Evolutionary conservation across 495 filamentous ascomycete species (phyloP).

Genomic region (Cetradonia linearis): DNA sequence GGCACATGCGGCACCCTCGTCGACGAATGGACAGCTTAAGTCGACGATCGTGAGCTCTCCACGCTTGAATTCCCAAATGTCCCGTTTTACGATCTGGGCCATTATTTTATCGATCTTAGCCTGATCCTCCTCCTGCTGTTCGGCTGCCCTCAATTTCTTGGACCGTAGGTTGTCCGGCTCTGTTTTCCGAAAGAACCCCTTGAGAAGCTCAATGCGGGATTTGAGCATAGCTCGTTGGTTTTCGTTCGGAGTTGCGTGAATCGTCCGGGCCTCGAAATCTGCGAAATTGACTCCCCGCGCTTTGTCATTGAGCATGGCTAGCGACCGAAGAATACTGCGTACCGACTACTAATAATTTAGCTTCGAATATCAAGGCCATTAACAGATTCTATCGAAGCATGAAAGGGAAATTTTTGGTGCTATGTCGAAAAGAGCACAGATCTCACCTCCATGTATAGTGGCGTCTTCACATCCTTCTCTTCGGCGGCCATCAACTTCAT

Average conservation of each 20-base stretch:
- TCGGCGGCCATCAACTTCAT: constrained; percentile 57
- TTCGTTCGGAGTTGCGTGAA: constrained; percentile 23
- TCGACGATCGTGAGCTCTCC: constrained; percentile 63
- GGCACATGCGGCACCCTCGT: constrained; percentile 52
- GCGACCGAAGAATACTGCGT: constrained; percentile 46
- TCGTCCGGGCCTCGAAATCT: constrained; percentile 33
- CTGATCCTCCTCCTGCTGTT: background rate
- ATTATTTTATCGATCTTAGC: constrained; percentile 12
- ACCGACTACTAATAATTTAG: constrained; percentile 25
- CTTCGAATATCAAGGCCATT: background rate
- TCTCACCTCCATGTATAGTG: constrained; percentile 52
- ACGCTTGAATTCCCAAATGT: constrained; percentile 31
- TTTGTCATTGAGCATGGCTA: constrained; percentile 37
- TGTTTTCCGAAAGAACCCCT: constrained; percentile 28
- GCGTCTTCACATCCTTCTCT: constrained; percentile 34
- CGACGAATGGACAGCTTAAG: constrained; percentile 61
- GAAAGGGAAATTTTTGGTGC: background rate
- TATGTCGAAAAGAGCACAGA: background rate
- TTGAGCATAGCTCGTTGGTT: constrained; percentile 31
- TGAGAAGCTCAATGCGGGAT: constrained; percentile 35
- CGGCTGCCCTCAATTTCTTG: background rate
- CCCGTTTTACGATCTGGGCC: constrained; percentile 4
- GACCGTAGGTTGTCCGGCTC: background rate
- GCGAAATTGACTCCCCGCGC: constrained; percentile 41
- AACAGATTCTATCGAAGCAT: background rate